phyloP scores from a whole-genome alignment of 1,284 basidiomycete species.

The Cryptococcus sp. region DNA sequence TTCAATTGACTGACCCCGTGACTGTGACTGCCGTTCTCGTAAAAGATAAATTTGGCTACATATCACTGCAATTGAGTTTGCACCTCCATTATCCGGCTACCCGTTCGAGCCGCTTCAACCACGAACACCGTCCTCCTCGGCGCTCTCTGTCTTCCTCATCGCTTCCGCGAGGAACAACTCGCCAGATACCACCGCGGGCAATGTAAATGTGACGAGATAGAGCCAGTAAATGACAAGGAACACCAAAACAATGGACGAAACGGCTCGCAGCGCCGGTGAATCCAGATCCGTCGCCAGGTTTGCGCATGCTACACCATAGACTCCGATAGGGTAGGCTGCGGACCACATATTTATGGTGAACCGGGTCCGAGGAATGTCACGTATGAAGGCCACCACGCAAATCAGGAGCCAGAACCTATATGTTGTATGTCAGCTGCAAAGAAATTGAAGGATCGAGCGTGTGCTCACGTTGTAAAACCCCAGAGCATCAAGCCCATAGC shows the following conservation, averaged over 20 bases:
- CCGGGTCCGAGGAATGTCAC: constrained; percentile 13
- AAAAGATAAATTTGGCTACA: too few species aligned
- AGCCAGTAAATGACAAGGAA: constrained; percentile 22
- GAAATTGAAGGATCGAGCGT: too few species aligned
- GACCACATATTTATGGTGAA: constrained; percentile 29
- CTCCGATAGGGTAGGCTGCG: constrained; percentile 18
- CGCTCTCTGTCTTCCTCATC: constrained; percentile 11
- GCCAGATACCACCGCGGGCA: constrained; percentile 19
- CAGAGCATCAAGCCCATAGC: constrained; percentile 16
- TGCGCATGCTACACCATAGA: constrained; percentile 19
- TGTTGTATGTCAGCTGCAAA: not conserved
- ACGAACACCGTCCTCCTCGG: constrained; percentile 1
- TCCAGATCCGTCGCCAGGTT: constrained; percentile 23
- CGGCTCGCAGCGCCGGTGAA: constrained; percentile 20
- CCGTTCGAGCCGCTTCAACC: too few species aligned
- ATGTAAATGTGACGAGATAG: constrained; percentile 14
- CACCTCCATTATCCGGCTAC: too few species aligned
- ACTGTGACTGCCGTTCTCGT: too few species aligned
- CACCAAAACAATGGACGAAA: constrained; percentile 16
- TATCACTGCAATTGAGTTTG: too few species aligned
- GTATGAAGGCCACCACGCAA: constrained; percentile 16
- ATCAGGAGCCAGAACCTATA: constrained; percentile 26
- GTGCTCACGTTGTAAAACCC: constrained; percentile 25
- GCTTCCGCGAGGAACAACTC: constrained; percentile 21
- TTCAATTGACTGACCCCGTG: too few species aligned